Conservation (phyloP, 1,139 yeast species). For the Diutina rugosa region DNA sequence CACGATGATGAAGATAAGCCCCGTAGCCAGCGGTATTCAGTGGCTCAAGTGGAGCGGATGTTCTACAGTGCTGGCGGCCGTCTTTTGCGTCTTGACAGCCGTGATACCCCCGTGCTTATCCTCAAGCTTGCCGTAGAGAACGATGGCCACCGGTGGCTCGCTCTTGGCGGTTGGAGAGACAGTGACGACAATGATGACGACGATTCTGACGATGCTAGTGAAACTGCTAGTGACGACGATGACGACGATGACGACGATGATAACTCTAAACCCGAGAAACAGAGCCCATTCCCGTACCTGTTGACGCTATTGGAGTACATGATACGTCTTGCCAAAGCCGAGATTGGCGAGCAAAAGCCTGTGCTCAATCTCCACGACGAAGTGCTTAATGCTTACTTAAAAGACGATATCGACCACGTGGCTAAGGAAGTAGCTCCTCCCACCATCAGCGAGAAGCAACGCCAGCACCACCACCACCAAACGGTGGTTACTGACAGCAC, state of each 20-base stretch:
- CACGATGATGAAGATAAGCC: conserved; percentile 44
- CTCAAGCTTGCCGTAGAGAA: conserved; percentile 22
- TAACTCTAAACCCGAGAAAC: no score
- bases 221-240: not conserved
- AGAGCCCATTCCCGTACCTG: conserved; percentile 1
- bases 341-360: conserved; percentile 45
- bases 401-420: conserved; percentile 30
- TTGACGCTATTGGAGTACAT: conserved; percentile 44
- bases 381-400: conserved; percentile 46
- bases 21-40: conserved; percentile 18
- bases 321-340: conserved; percentile 48
- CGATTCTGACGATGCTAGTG: conserved; percentile 1
- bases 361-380: conserved; percentile 53
- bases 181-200: conserved; percentile 14
- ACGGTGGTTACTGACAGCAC: not conserved
- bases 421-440: not conserved
- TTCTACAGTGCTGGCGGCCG: conserved; percentile 69
- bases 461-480: not conserved
- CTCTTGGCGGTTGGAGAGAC: conserved; percentile 32
- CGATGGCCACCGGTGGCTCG: conserved; percentile 26
- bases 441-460: not conserved
- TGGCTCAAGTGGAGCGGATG: conserved; percentile 35
- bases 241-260: not conserved
- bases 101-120: conserved; percentile 58
- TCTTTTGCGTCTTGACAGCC: conserved; percentile 49